Base-by-base conservation (phyloP, 2,329 filamentous ascomycete genomes). In the Biscogniauxia sp. region DNA sequence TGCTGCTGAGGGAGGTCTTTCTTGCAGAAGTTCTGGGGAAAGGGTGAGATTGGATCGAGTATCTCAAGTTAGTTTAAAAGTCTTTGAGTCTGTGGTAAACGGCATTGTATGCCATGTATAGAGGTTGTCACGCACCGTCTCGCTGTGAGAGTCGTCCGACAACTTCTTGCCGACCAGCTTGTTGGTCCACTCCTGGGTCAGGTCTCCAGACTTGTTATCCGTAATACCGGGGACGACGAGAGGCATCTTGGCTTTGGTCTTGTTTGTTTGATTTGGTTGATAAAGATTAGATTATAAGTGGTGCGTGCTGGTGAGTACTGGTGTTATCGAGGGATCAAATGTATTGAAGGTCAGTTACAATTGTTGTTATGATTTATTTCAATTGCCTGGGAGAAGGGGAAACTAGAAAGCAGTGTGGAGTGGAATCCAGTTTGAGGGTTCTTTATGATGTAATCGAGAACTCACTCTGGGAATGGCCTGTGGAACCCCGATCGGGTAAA, bases 111-210 rank as follows among this genome's bases (percentile, higher is more conserved):
- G 7, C 9, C 2, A 51, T 20, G 6, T 54, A n/a, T 41, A 28
- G n/a, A n/a, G 6, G 23, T 20, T 19, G 26, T 53, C 25, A 66
- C 80, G 58, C 74, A 88, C 86, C 8, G 79, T 84, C 71, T 84
- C 83, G 64, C 76, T 82, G 57, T 79, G 79, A 19, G 74, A 72
- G 17, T 75, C 69, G 0, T 86, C 85, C 11, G 80, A 79, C 13
- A 88, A 74, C 54, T 80, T 88, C 83, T 88, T 89, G 70, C 86
- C 86, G 53, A 85, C 80, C 4, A 89, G 78, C 78, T 87, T 87
- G 74, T 80, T 82, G 66, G 76, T 77, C 86, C 86, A 89, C 68
- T 85, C 79, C 61, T 85, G 77, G 41, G 80, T 84, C 72, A 76
- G 70, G 67, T 73, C 75, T 64, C 72, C 72, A 50, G 78, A 74